phyloP scores from a whole-genome alignment of 164 flowering plant species.

The Stephania japonica region DNA sequence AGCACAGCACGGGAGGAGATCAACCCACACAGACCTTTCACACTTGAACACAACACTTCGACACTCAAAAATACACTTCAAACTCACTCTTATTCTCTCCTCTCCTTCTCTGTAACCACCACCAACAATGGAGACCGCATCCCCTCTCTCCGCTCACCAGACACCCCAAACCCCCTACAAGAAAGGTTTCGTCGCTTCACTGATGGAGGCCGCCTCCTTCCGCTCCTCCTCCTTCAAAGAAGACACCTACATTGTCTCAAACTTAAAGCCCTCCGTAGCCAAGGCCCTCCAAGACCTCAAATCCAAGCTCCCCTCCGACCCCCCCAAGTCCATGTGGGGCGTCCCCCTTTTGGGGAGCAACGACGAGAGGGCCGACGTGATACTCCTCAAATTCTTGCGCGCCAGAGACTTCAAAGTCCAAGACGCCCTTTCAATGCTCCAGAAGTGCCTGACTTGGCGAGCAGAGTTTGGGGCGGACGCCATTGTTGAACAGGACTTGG shows the following conservation, averaged over 20 bases:
- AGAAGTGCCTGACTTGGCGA: constrained; percentile 63
- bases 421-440: constrained; percentile 59
- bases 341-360: constrained; percentile 42
- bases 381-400: constrained; percentile 76
- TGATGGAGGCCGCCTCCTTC: constrained; percentile 62
- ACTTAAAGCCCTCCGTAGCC: constrained; percentile 60
- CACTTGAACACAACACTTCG: too few species aligned
- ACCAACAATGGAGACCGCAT: constrained; percentile 22
- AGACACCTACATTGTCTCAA: constrained; percentile 67
- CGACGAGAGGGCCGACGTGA: constrained; percentile 66
- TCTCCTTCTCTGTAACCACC: not conserved
- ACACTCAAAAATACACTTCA: too few species aligned
- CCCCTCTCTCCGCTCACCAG: constrained; percentile 27
- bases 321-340: constrained; percentile 65
- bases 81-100: not conserved
- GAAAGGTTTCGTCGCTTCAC: constrained; percentile 55
- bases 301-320: constrained; percentile 38
- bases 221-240: constrained; percentile 68
- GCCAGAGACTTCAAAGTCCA: constrained; percentile 75
- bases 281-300: constrained; percentile 69
- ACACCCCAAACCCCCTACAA: constrained; percentile 37
- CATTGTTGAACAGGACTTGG: constrained; percentile 64
- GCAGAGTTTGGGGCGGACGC: constrained; percentile 64
- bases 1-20: not conserved
- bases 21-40: too few species aligned